Conservation (phyloP, 164 flowering plant genomes). For the Litsea cubeba region DNA sequence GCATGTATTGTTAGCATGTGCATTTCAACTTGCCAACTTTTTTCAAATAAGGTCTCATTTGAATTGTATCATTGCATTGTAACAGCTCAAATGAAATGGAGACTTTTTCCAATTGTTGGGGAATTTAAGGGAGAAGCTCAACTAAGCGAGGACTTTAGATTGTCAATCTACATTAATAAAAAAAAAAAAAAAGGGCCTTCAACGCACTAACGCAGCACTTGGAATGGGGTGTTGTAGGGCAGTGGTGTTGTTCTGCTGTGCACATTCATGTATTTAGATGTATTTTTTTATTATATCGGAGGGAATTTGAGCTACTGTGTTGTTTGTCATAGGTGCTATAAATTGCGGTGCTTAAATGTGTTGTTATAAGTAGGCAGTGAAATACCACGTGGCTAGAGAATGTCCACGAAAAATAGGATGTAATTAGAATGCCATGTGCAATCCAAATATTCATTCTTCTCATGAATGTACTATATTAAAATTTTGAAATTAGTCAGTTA, state of each 20-base stretch:
- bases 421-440: constrained; percentile 19
- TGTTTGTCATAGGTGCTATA: constrained; percentile 14
- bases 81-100: too few species aligned
- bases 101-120: too few species aligned
- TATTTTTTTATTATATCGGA: constrained; percentile 16
- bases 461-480: constrained; percentile 18
- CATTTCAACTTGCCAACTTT: too few species aligned
- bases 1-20: too few species aligned
- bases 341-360: constrained; percentile 3
- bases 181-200: too few species aligned
- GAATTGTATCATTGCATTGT: too few species aligned
- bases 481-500: constrained; percentile 6
- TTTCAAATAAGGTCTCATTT: too few species aligned
- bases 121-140: too few species aligned
- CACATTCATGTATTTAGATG: not conserved
- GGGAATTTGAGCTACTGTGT: constrained; percentile 11
- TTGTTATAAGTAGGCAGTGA: constrained; percentile 20
- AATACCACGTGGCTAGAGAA: constrained; percentile 12
- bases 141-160: too few species aligned
- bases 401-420: constrained; percentile 21
- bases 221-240: not conserved
- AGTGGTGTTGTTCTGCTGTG: not conserved
- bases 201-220: too few species aligned
- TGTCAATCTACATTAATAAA: too few species aligned
- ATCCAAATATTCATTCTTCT: constrained; percentile 13